Conservation (phyloP, 2,329 filamentous ascomycete species). For the Epichloe aotearoae region DNA sequence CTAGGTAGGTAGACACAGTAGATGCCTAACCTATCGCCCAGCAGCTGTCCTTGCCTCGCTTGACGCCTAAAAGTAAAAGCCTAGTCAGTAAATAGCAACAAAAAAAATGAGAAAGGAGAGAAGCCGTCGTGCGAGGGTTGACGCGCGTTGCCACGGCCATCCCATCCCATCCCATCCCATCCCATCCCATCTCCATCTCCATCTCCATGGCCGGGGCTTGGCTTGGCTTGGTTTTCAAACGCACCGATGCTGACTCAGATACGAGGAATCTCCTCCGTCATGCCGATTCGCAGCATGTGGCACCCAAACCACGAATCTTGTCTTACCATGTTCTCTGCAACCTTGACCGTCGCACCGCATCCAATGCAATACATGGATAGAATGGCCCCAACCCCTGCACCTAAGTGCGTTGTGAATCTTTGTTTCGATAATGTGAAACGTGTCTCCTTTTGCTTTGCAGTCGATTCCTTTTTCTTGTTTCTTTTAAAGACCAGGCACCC, state of each 20-base stretch:
- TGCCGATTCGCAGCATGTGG: background rate
- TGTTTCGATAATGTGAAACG: background rate
- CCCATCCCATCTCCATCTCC: too few relatives aligned
- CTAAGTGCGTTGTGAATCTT: background rate
- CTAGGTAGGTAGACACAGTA: too few relatives aligned
- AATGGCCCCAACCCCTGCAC: background rate
- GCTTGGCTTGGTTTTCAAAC: background rate
- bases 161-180: too few relatives aligned
- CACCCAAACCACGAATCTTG: background rate
- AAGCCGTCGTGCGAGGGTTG: background rate
- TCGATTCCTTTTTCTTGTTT: too few relatives aligned
- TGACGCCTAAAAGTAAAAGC: too few relatives aligned
- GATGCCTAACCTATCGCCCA: too few relatives aligned
- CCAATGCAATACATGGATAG: background rate
- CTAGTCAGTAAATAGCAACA: too few relatives aligned
- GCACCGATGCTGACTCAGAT: background rate
- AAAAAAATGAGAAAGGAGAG: too few relatives aligned
- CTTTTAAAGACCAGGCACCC: too few relatives aligned
- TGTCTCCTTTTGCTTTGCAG: background rate
- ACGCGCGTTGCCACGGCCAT: too few relatives aligned
- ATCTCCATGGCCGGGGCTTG: too few relatives aligned
- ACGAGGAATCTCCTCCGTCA: background rate
- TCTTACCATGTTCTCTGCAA: background rate
- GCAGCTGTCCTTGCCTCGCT: too few relatives aligned
- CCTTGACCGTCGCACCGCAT: background rate